Evolutionary conservation across 1,139 yeast species (phyloP), one percentile per base, ranked within the genome.

Genomic region (Taphrina pruni): DNA sequence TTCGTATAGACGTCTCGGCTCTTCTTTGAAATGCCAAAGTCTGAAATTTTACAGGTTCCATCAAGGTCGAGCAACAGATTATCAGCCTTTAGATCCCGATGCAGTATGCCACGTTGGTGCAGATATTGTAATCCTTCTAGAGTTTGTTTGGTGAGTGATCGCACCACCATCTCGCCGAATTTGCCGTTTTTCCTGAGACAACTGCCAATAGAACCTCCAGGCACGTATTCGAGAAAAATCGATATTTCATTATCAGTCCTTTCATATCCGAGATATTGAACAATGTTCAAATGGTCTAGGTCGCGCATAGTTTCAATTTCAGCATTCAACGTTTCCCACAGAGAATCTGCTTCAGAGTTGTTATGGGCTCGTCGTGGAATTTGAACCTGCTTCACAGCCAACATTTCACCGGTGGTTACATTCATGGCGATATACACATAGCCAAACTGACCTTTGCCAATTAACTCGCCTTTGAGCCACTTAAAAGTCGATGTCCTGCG

Each of bases 401-500:
- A 88, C 97, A 95, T 93, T 75, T 95, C 99, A 69, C 99, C 98
- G 0, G 97, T 92, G 0, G 98, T 94, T 17, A 92, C 95, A 78
- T 95, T 95, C 75, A 95, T 83, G 0, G 97, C 98, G 71, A 95
- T 82, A 76, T 85, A 94, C 0, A 95, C 99, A 57, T 90, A 88
- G n/a, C 99, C 99, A 82, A 93, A 95, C 0, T 97, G 93, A 0
- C 99, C 99, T 71, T 93, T 86, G 0, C 99, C 99, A 71, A 95
- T 91, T 72, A 94, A 82, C 75, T 93, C 98, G 82, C 99, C 99
- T 77, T 92, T 92, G 66, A 95, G 90, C 99, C 99, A 95, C 0
- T 94, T 95, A 81, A 93, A 92, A 11, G 71, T 69, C 0, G 71
- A 54, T 12, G 56, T 35, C 26, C 64, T 38, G 17, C 65, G 55